Evolutionary conservation across 2,329 filamentous ascomycete genomes (phyloP), one percentile per base, ranked within the genome.

Genomic region (Trichoderma aggressivum): DNA sequence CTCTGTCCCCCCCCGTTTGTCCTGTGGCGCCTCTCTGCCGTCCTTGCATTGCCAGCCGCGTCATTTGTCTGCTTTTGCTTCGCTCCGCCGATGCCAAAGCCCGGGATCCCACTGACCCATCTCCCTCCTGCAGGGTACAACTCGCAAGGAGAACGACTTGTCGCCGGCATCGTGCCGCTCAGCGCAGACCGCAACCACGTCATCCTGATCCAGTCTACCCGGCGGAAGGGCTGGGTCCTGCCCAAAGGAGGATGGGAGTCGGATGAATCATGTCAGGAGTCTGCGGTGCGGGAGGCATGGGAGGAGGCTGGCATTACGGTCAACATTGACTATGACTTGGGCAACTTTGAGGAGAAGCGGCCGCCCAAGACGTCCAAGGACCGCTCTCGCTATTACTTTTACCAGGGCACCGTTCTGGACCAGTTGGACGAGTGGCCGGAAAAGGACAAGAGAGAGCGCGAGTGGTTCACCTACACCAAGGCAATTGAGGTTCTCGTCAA

Each of bases 171-270:
- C 71, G 96, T 99, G 61, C 94, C 96, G 74, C 86, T 98, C 75
- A 96, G 93, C 70, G 82, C 87, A 77, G 94, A 97, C 84, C 95
- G 93, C 81, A 91, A 90, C 77, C 91, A 92, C 81, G 95, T 99
- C 73, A 87, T 99, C 76, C 87, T 99, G 76, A 97, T 98, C 77
- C 94, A 98, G 84, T 97, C 94, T 69, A 95, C 93, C 66, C 89
- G 93, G 74, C 91, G 94, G 77, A 93, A 93, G 81, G 93, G 93
- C 77, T 99, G 96, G 96, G 96, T 99, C 56, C 87, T 99, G 72
- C 96, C 96, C 72, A 99, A 99, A 81, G 96, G 96, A 79, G 96
- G 96, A 72, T 99, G 96, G 94, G 96, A 99, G 82, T 91, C 90
- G 39, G 96, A 99, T 82, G 96, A 99, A 83, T 89, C 91, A 73